Base-by-base conservation (phyloP, 495 filamentous ascomycete species). In the Penicillium subrubescens region DNA sequence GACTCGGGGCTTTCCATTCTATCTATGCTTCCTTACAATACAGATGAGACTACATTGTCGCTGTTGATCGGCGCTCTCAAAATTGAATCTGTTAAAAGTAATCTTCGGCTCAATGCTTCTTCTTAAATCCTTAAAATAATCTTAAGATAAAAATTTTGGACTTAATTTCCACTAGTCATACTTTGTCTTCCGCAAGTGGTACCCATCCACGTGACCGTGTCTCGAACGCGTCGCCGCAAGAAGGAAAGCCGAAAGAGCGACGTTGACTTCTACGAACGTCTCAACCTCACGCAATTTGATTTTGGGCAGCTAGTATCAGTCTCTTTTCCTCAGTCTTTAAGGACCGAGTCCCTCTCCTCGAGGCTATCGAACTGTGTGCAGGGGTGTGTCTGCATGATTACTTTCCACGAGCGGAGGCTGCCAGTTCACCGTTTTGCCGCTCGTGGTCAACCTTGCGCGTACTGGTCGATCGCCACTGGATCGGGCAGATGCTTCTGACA, bases 161-260 rank as follows among this genome's bases (percentile, higher is more conserved):
- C 8, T 34, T 7, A 33, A 3, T 50, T n/a, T 23, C 31, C 37
- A 37, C 35, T 23, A 25, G 14, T 5, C 44, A 58, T 31, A 53
- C 17, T 60, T 53, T 46, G 11, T 21, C 34, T 51, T 53, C 48
- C 53, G 64, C 41, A 60, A 63, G 57, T 63, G 52, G 61, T 48
- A 51, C 66, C 31, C 21, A 27, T 39, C 46, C 71, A 80, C 76
- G 75, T 80, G 78, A 80, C 71, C 73, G 73, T 71, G 77, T 71
- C 63, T 68, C 67, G 67, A 53, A 80, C 77, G 77, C 76, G 77
- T 75, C 73, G 70, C 56, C 65, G 57, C 61, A 66, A 31, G 61
- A 68, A 33, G 60, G 56, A 68, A 61, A 61, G 61, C 63, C 59
- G 65, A 57, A 57, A 35, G 56, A n/a, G 52, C 55, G 60, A 63